Conservation (phyloP, 345 rosid genomes). For the Euphorbia peplus region DNA sequence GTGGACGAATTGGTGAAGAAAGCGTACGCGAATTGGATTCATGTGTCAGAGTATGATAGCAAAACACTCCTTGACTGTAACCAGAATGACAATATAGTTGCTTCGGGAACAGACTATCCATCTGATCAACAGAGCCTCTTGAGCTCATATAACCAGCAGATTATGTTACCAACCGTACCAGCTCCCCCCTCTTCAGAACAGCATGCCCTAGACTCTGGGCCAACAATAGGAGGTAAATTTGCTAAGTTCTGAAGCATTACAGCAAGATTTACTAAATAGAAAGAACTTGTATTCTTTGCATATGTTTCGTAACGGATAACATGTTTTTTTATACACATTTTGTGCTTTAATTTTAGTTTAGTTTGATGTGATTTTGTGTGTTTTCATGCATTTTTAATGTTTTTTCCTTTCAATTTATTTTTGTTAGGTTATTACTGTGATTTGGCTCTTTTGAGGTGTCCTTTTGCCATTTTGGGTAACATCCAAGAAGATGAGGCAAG, state of each 20-base stretch:
- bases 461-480: too few relatives aligned
- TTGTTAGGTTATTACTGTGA: too few relatives aligned
- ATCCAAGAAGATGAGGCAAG: too few relatives aligned
- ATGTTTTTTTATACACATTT: too few relatives aligned
- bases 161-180: slow-evolving; percentile 35
- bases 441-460: too few relatives aligned
- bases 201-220: slow-evolving; percentile 48
- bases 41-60: slow-evolving; percentile 32
- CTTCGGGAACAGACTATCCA: slow-evolving; percentile 16
- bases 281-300: not conserved
- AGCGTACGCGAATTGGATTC: slow-evolving; percentile 32
- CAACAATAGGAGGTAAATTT: slow-evolving; percentile 54
- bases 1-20: slow-evolving; percentile 28
- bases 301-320: too few relatives aligned
- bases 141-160: slow-evolving; percentile 38
- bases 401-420: too few relatives aligned
- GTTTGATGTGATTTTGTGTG: too few relatives aligned
- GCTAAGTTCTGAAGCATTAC: too few relatives aligned
- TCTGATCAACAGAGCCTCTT: slow-evolving; percentile 19
- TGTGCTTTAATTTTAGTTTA: too few relatives aligned
- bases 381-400: too few relatives aligned
- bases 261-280: too few relatives aligned
- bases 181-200: slow-evolving; percentile 53
- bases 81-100: slow-evolving; percentile 10
- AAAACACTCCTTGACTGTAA: slow-evolving; percentile 22